Base-by-base conservation (phyloP, 2,329 filamentous ascomycete species). In the Curvularia hawaiiensis region DNA sequence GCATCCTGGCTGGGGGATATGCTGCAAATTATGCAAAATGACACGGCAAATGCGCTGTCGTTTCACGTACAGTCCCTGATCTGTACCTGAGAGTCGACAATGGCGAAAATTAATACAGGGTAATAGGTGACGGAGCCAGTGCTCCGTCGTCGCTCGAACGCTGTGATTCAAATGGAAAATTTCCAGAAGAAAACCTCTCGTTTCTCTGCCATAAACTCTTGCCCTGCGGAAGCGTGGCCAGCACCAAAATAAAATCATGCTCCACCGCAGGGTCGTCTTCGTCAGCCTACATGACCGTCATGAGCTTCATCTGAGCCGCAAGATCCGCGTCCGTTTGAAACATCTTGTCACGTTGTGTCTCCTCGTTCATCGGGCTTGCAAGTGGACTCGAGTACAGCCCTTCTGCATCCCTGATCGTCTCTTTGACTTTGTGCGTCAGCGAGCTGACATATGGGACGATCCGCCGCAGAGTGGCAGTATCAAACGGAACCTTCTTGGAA, bases 381-480 rank as follows among this genome's bases (percentile, higher is more conserved):
- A 58, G 66, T 11, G 80, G 79, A 58, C 78, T 81, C 20, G 75
- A 76, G 57, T 81, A 80, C 12, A 82, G 71, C 22, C 78, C 79
- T 67, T 82, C 80, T 16, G 78, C 78, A 59, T 82, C 79, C 43
- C 79, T 75, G 52, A 82, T 66, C 2, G 75, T 75, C 48, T 79
- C 78, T 64, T 82, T 82, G 48, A 82, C 79, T 65, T 78, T 79
- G 35, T 78, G 79, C 54, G 78, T 80, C 54, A 83, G 71, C 10
- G 76, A 77, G 56, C 75, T 79, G 41, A 82, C 80, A 63, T 82
- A 81, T 4, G 80, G 80, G 26, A 89, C 86, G 54, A 89, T 84
- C 67, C 87, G 84, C 62, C 82, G 81, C 14, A 89, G 79, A 43
- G 86, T 88, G 26, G 84, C 84, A 2, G 86, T 88, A 66, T 88